Evolutionary conservation across 2,329 filamentous ascomycete species (phyloP).

Genomic region (Chrysoporthe austroafricana): DNA sequence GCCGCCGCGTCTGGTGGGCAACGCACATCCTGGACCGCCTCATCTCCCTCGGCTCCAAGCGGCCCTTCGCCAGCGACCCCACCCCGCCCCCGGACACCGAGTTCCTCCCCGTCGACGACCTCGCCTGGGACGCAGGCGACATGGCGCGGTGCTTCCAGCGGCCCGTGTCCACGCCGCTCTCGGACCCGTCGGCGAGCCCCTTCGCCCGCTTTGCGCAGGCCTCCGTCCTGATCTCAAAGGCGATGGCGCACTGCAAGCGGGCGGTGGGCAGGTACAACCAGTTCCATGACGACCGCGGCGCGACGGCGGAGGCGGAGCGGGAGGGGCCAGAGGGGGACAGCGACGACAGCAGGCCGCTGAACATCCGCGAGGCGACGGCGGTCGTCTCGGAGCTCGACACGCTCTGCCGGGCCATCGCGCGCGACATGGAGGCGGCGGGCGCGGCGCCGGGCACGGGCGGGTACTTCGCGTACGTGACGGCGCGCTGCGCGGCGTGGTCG

Average conservation of each 20-base stretch:
- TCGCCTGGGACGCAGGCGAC: conserved; percentile 46
- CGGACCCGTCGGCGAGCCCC: conserved; percentile 47
- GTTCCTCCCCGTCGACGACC: conserved; percentile 43
- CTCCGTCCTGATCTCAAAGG: conserved; percentile 40
- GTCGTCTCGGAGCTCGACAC: conserved; percentile 30
- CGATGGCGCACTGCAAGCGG: conserved; percentile 38
- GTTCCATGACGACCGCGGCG: too few relatives aligned
- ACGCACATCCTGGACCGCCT: conserved; percentile 50
- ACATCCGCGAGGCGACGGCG: conserved; percentile 28
- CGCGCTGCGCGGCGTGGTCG: conserved; percentile 32
- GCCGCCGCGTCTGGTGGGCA: conserved; percentile 52
- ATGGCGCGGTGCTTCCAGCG: conserved; percentile 35
- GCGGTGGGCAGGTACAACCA: conserved; percentile 23
- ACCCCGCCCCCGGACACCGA: conserved; percentile 31
- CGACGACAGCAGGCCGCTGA: conserved; percentile 26
- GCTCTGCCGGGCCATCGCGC: conserved; percentile 26
- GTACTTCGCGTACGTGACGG: conserved; percentile 28
- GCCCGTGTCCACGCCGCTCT: conserved; percentile 46
- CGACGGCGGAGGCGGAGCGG: background rate
- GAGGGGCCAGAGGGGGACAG: too few relatives aligned
- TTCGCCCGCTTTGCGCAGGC: conserved; percentile 55
- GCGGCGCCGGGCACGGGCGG: conserved; percentile 2
- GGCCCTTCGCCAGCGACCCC: conserved; percentile 30
- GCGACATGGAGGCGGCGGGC: conserved; percentile 22
- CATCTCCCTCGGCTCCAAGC: conserved; percentile 37